Evolutionary conservation across 441 rosid genomes (phyloP).

Genomic region (Corymbia citriodora): DNA sequence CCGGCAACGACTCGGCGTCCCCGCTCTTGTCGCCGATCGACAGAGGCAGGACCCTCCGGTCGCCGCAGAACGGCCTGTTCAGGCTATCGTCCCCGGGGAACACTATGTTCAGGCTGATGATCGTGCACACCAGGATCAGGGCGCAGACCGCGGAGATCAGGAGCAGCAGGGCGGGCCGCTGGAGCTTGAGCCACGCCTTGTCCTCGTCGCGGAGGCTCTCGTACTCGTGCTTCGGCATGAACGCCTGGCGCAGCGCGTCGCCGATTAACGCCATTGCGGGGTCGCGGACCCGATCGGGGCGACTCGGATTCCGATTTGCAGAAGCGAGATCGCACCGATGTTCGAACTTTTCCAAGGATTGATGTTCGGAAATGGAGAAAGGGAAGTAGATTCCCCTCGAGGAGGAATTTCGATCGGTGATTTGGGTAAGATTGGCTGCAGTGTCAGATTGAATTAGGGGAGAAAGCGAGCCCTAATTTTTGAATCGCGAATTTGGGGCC

Average conservation of each 20-base stretch:
- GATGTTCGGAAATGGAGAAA: background rate
- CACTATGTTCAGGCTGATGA: slow-evolving; percentile 68
- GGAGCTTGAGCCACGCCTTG: slow-evolving; percentile 70
- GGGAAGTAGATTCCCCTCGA: background rate
- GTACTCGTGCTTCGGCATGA: slow-evolving; percentile 88
- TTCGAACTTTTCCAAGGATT: background rate
- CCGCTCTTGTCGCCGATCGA: slow-evolving; percentile 43
- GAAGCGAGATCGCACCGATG: background rate
- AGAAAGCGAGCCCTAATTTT: background rate
- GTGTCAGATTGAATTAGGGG: background rate
- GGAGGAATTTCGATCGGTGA: background rate
- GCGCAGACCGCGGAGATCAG: slow-evolving; percentile 29
- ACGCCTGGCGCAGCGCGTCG: slow-evolving; percentile 83
- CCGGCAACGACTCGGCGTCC: slow-evolving; percentile 55
- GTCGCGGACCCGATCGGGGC: background rate
- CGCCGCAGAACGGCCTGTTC: slow-evolving; percentile 69
- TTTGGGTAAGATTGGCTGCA: background rate
- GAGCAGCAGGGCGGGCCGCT: slow-evolving; percentile 36
- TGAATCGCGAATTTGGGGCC: background rate
- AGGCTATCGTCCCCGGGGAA: slow-evolving; percentile 42
- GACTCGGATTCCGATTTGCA: background rate
- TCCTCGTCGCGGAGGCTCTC: slow-evolving; percentile 75
- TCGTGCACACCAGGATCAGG: slow-evolving; percentile 38
- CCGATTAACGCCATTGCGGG: slow-evolving; percentile 62
- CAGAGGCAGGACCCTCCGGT: slow-evolving; percentile 49